A percentile compares a stretch with the other conserved stretches of the same genome.
phyloP scores from a whole-genome alignment of 106 monocot species.

The Dioscorea dumetorum region DNA sequence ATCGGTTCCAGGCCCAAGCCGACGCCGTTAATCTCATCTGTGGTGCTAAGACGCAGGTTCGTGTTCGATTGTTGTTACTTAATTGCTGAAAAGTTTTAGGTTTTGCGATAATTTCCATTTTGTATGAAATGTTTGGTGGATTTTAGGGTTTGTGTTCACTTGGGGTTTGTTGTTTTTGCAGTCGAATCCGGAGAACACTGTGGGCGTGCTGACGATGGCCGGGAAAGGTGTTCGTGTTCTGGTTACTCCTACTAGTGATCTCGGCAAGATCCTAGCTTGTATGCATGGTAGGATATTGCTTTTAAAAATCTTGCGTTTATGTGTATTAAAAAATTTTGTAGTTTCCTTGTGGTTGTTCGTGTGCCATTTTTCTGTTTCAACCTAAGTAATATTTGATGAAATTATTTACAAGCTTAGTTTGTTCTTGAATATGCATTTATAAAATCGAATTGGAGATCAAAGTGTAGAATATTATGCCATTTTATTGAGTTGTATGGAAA shows the following conservation, averaged over 20 bases:
- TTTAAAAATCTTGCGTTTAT: not conserved
- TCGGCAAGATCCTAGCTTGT: conserved; percentile 91
- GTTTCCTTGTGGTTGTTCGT: no score
- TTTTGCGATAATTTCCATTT: not conserved
- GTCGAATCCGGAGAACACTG: conserved; percentile 96
- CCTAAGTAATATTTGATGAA: no score
- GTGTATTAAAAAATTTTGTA: no score
- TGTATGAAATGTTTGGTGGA: not conserved
- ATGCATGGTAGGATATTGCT: conserved; percentile 67
- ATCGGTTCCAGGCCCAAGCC: conserved; percentile 80
- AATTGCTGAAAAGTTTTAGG: not conserved
- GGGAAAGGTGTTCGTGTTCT: conserved; percentile 90
- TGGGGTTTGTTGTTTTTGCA: conserved; percentile 17
- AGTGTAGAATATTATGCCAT: no score
- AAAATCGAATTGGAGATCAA: no score
- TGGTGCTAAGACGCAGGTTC: conserved; percentile 90
- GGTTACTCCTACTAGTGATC: conserved; percentile 87
- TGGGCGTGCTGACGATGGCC: conserved; percentile 92
- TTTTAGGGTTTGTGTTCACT: not conserved
- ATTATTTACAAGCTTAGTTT: no score
- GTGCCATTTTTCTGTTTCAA: no score
- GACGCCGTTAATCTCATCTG: conserved; percentile 96
- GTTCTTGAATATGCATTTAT: no score
- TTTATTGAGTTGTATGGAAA: no score
- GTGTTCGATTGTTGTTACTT: not conserved